These are phyloP conservation scores for Erythrophleum fordii DNA, from an alignment of 306 rosid species.

Conservation along the genomic window DNA sequence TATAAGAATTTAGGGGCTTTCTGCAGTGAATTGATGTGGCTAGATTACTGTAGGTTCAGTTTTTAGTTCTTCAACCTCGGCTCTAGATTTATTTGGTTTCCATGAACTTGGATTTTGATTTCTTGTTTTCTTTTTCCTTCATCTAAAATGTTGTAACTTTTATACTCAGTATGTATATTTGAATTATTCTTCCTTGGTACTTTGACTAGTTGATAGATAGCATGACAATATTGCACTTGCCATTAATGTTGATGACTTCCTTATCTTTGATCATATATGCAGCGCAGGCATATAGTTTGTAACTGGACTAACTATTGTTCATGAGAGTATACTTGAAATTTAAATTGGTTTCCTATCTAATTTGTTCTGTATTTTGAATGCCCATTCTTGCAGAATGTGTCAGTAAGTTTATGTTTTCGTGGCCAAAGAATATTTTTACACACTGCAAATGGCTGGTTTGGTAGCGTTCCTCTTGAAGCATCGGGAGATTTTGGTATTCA, in stretches of 20 bases:
- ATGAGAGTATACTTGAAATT: constrained; percentile 1
- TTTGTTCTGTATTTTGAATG: constrained; percentile 26
- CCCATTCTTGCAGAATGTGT: constrained; percentile 64
- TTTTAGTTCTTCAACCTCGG: background rate
- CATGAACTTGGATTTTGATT: background rate
- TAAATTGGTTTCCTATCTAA: constrained; percentile 22
- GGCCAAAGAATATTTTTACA: constrained; percentile 92
- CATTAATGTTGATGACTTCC: constrained; percentile 8
- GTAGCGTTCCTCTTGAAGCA: constrained; percentile 87
- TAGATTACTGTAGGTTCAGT: background rate
- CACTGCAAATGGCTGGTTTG: constrained; percentile 93
- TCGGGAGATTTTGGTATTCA: constrained; percentile 97
- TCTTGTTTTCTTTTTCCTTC: background rate
- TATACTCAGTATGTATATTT: background rate
- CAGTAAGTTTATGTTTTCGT: constrained; percentile 83
- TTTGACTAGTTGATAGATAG: background rate
- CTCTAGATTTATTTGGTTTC: background rate
- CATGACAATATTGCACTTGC: background rate
- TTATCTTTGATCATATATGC: background rate
- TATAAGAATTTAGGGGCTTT: background rate
- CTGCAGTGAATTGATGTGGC: background rate
- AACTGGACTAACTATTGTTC: constrained; percentile 16
- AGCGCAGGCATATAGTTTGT: constrained; percentile 29
- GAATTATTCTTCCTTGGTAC: background rate
- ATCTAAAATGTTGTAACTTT: background rate